Evolutionary conservation across 1,284 basidiomycete genomes (phyloP), one percentile per base, ranked within the genome.

Genomic region (Coniferiporia sulphurascens): DNA sequence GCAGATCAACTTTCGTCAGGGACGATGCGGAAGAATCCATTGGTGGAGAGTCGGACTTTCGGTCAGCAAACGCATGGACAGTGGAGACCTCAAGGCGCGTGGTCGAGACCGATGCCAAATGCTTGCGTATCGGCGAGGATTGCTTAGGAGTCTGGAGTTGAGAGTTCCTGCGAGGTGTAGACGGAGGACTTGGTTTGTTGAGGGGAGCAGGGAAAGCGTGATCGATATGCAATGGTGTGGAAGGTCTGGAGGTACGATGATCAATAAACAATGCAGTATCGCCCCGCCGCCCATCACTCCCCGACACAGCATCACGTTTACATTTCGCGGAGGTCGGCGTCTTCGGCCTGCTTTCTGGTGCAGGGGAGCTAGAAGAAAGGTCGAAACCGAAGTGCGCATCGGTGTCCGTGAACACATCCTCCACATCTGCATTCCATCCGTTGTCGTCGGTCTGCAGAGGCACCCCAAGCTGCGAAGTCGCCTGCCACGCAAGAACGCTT

Each of bases 401-500:
- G 3, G 38, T 15, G 15, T 46, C 44, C 17, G 17, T 46, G 19
- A n/a, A 9, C 22, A 52, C 51, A 27, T 60, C 58, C 12, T 10
- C n/a, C n/a, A 46, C n/a, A n/a, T 12, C 52, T 45, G n/a, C 48
- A 51, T 48, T 49, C 13, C 48, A 43, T 10, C 52, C 48, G n/a
- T 55, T 55, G 17, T 54, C 48, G 13, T 58, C 52, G 44, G 51
- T 50, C 5, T 45, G 32, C 6, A 48, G 46, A 49, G 54, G 54
- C 3, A 27, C 38, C 10, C 27, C 22, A 19, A 55, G 61, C 35
- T 58, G 63, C 12, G 72, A 61, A n/a, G 66, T 66, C 53, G 71
- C 66, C 55, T 76, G 73, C 81, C 81, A 81, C 44, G 68, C 66
- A 52, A 74, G 70, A 8, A 83, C 74, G 54, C 64, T 72, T 44